Evolutionary conservation across 2,329 filamentous ascomycete genomes (phyloP).

Genomic region (Venturia oleaginea): DNA sequence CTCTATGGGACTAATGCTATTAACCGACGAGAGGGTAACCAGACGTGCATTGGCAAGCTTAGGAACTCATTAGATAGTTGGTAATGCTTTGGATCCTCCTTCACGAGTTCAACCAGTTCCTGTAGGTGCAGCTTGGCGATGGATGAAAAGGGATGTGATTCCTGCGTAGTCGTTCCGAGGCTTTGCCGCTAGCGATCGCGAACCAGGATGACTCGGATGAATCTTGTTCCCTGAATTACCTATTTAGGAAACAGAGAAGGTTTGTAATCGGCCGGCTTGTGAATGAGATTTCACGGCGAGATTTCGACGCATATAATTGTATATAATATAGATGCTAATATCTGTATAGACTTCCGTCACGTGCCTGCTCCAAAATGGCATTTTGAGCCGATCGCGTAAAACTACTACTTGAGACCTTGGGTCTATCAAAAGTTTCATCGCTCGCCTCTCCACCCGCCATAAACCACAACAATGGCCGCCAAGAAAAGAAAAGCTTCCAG

Average conservation of each 20-base stretch:
- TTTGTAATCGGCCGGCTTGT: neutral
- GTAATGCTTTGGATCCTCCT: neutral
- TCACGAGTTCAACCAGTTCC: neutral
- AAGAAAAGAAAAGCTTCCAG: constrained; percentile 13
- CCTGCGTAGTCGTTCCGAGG: neutral
- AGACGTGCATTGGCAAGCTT: neutral
- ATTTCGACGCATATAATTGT: neutral
- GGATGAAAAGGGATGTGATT: neutral
- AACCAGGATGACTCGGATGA: neutral
- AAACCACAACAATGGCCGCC: constrained; percentile 2
- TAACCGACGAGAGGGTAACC: neutral
- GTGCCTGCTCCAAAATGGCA: neutral
- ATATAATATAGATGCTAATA: too few species aligned
- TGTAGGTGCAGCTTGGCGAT: neutral
- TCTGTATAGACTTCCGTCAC: neutral
- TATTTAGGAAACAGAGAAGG: neutral
- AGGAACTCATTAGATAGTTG: neutral
- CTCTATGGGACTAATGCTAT: neutral
- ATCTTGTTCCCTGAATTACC: neutral
- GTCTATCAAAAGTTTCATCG: neutral
- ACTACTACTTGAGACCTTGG: neutral
- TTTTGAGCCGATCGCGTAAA: neutral
- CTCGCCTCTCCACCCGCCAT: neutral
- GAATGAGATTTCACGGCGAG: neutral
- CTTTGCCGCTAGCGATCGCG: neutral